These are phyloP conservation scores for Plasmodium blacklocki DNA, from an alignment of 169 alveolate species.

Conservation along the genomic window DNA sequence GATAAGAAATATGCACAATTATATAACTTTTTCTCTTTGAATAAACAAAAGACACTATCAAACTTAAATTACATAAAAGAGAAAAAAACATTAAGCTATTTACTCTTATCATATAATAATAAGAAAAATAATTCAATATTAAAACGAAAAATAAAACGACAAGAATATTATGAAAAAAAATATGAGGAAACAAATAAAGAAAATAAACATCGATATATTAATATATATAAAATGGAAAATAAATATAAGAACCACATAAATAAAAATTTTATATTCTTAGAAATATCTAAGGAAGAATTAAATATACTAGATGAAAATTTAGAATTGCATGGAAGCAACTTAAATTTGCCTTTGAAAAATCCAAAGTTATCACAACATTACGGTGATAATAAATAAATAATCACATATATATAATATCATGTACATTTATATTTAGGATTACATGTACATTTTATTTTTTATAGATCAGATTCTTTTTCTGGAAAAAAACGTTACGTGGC, in stretches of 20 bases:
- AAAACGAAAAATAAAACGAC: not conserved
- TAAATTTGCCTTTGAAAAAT: not conserved
- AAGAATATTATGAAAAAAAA: not conserved
- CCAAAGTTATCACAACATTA: not conserved
- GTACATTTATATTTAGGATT: not conserved
- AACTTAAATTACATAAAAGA: not conserved
- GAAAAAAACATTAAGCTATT: not conserved
- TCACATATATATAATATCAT: not conserved
- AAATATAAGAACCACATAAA: not conserved
- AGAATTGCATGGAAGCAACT: not conserved
- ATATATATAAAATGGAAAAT: constrained; percentile 1
- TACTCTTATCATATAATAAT: not conserved
- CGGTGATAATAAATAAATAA: not conserved
- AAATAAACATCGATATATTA: not conserved
- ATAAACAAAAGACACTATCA: not conserved
- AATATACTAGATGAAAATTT: not conserved
- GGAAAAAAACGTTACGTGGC: constrained; percentile 11
- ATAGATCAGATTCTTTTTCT: constrained; percentile 20
- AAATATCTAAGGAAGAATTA: constrained; percentile 1
- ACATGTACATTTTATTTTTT: not conserved
- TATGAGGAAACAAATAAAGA: not conserved
- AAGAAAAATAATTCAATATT: not conserved
- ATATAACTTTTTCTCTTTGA: not conserved
- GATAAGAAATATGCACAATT: not conserved
- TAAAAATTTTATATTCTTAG: constrained; percentile 6